Evolutionary conservation across 768 basidiomycete species (phyloP), one percentile per base, ranked within the genome.

Genomic region (Cystofilobasidium bisporidii): DNA sequence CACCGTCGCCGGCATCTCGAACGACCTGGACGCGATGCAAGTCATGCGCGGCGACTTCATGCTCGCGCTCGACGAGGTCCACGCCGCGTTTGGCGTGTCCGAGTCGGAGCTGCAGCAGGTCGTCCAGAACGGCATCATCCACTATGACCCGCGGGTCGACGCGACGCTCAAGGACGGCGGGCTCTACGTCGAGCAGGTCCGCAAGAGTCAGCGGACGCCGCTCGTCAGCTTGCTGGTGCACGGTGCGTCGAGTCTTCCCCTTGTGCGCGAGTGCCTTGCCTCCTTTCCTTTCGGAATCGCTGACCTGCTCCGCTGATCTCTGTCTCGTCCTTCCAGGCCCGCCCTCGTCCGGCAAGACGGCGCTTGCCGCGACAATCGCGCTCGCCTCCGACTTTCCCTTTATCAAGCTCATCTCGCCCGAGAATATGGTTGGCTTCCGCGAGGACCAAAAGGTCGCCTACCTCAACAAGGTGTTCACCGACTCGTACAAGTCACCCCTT

Each of bases 401-500:
- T 81, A 94, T 99, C 81, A 98, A 99, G 77, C 82, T 99, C 45
- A 85, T 98, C 67, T 89, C 92, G 2, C 91, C 96, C 0, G 96
- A 97, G 74, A 86, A 82, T 72, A 99, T 99, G 96, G 89, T 98
- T 69, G 96, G 96, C 11, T 93, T 84, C 77, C 85, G 86, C n/a
- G 96, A 98, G 76, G 78, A 82, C 18, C 90, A 92, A 76, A 98
- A 99, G 79, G 87, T 99, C 53, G 81, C 85, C 0, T 84, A 91
- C 2, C 89, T 99, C 74, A 88, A 84, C 75, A 98, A 93, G 78
- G 83, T 91, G 40, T 99, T 99, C 77, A 81, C 82, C 58, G 96
- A 99, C 78, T 91, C 89, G 71, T 93, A 97, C 78, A 99, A 98
- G 83, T 92, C 90, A 81, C 93, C 94, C 10, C 76, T 93, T 69